Conservation (phyloP, 805 yeast species). For the Candida qinlingensis region DNA sequence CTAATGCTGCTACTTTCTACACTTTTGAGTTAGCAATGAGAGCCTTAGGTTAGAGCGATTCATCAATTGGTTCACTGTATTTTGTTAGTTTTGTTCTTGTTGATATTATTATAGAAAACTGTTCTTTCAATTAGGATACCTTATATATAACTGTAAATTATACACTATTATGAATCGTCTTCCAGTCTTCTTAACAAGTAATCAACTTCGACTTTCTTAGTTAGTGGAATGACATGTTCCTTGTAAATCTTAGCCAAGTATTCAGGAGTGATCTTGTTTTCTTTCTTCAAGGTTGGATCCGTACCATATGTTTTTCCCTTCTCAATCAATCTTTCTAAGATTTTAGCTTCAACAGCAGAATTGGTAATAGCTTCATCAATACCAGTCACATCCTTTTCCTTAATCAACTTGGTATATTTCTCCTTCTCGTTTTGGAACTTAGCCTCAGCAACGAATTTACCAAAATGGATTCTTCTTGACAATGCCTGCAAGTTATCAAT, state of each 20-base stretch:
- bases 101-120: background rate
- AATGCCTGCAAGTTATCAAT: constrained; percentile 83
- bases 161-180: constrained; percentile 32
- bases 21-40: constrained; percentile 91
- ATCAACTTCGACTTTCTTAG: constrained; percentile 93
- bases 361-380: constrained; percentile 83
- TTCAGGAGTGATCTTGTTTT: constrained; percentile 71
- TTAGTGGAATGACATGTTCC: constrained; percentile 86
- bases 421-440: constrained; percentile 71
- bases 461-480: constrained; percentile 92
- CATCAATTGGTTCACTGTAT: no score
- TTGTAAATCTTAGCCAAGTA: constrained; percentile 77
- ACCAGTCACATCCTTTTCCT: constrained; percentile 59
- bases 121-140: background rate
- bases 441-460: constrained; percentile 96
- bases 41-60: constrained; percentile 11
- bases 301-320: constrained; percentile 87
- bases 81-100: no score
- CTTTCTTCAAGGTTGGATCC: constrained; percentile 75
- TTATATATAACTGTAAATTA: background rate
- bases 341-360: constrained; percentile 77
- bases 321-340: constrained; percentile 66
- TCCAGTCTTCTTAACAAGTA: constrained; percentile 81
- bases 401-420: constrained; percentile 58
- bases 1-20: constrained; percentile 93